Percentiles rank a stretch among this genome's conserved stretches.
Conservation (phyloP, 2,329 filamentous ascomycete species). For the Metarhizium album region DNA sequence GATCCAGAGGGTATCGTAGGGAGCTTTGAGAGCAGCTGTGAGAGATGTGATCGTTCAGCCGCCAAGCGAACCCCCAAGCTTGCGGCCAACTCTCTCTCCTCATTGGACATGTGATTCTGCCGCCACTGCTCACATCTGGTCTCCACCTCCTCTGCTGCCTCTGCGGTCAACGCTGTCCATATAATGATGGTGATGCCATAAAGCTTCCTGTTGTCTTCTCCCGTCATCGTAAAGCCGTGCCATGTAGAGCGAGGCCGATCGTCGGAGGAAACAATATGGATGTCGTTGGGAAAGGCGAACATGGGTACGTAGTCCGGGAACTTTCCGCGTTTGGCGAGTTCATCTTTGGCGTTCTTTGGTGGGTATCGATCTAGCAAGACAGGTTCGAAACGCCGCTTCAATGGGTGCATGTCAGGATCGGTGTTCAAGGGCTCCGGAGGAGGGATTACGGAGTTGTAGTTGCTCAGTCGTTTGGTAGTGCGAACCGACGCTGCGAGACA, state of each 20-base stretch:
- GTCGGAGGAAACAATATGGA: constrained; percentile 91
- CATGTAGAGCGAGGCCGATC: constrained; percentile 91
- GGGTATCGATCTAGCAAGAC: constrained; percentile 94
- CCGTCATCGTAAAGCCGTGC: constrained; percentile 98
- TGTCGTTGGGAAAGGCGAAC: constrained; percentile 98
- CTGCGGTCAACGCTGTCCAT: constrained; percentile 78
- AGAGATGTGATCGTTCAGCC: constrained; percentile 78
- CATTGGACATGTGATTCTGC: constrained; percentile 77
- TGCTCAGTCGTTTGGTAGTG: constrained; percentile 81
- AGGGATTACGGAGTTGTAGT: constrained; percentile 97
- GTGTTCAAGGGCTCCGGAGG: constrained; percentile 81
- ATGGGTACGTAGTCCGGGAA: constrained; percentile 98
- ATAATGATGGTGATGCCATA: constrained; percentile 87
- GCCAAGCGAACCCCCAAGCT: constrained; percentile 85
- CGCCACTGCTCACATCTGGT: constrained; percentile 74
- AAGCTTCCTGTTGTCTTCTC: constrained; percentile 79
- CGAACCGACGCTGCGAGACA: constrained; percentile 46
- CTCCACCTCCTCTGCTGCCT: constrained; percentile 75
- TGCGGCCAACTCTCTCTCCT: constrained; percentile 83
- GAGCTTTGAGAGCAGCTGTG: constrained; percentile 73
- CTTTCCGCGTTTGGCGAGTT: constrained; percentile 65
- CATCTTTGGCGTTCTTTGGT: constrained; percentile 69
- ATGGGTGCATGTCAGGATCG: constrained; percentile 87
- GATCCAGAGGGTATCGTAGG: constrained; percentile 74
- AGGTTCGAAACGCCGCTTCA: constrained; percentile 89